Evolutionary conservation across 2,329 filamentous ascomycete species (phyloP).

Genomic region (Aspergillus novofumigatus): DNA sequence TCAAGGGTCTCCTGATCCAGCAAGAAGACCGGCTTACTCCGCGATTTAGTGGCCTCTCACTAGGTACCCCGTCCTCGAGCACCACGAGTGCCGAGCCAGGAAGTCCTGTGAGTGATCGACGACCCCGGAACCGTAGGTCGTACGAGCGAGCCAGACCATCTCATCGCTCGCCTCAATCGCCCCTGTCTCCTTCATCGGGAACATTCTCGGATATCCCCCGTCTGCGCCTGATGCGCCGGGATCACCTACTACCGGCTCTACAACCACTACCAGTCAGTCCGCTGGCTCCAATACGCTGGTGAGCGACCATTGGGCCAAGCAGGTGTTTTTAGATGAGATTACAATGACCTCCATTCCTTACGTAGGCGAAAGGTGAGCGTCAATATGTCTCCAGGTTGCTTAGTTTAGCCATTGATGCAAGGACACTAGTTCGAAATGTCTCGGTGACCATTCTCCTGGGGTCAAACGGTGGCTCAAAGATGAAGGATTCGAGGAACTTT

Average conservation of each 20-base stretch:
- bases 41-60: slow-evolving; percentile 22
- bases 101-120: slow-evolving; percentile 25
- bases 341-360: slow-evolving; percentile 27
- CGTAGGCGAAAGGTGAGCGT: slow-evolving; percentile 28
- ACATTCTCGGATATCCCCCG: slow-evolving; percentile 28
- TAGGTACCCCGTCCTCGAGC: slow-evolving; percentile 22
- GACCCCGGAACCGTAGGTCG: slow-evolving; percentile 29
- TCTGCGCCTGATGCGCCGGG: slow-evolving; percentile 29
- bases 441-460: slow-evolving; percentile 24
- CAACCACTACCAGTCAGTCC: slow-evolving; percentile 29
- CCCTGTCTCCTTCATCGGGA: slow-evolving; percentile 26
- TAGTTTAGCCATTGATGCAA: background rate
- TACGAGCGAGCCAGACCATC: slow-evolving; percentile 32
- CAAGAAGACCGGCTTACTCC: slow-evolving; percentile 28
- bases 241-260: slow-evolving; percentile 32
- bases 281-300: slow-evolving; percentile 20
- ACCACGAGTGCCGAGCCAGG: slow-evolving; percentile 23
- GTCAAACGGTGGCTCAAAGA: slow-evolving; percentile 29
- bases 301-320: slow-evolving; percentile 41
- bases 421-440: slow-evolving; percentile 31
- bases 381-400: background rate
- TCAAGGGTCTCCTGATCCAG: slow-evolving; percentile 24
- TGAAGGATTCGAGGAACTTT: slow-evolving; percentile 34
- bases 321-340: slow-evolving; percentile 31
- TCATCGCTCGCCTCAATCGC: slow-evolving; percentile 22